A percentile compares a stretch with the other conserved stretches of the same genome.
Conservation (phyloP, 192 early-diverging fungal genomes). For the Chytriomyces hyalinus region DNA sequence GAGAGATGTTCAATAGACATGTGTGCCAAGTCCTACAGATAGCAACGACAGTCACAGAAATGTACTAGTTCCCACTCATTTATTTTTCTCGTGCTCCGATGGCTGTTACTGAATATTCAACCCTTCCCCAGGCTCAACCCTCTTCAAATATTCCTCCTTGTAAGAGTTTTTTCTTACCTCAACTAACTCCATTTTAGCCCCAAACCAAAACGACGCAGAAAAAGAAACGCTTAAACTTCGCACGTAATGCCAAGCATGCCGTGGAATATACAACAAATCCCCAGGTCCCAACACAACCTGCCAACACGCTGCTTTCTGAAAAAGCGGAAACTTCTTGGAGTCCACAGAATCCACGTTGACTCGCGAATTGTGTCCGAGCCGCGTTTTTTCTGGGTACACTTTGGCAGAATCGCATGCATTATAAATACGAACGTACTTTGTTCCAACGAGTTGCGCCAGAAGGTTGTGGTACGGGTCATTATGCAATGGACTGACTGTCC, state of each 20-base stretch:
- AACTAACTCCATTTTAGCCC: slow-evolving; percentile 36
- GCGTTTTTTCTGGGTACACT: slow-evolving; percentile 64
- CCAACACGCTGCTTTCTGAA: slow-evolving; percentile 61
- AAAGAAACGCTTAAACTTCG: slow-evolving; percentile 74
- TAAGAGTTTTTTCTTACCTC: slow-evolving; percentile 5
- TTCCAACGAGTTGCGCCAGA: slow-evolving; percentile 83
- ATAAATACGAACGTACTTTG: slow-evolving; percentile 79
- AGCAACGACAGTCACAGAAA: no score
- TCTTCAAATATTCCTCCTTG: not conserved
- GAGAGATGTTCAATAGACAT: no score
- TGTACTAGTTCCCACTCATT: no score
- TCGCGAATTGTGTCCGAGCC: slow-evolving; percentile 75
- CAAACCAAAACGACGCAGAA: slow-evolving; percentile 89
- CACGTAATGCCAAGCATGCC: slow-evolving; percentile 88
- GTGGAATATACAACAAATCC: slow-evolving; percentile 86
- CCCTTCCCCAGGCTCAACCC: not conserved
- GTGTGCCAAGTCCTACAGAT: no score
- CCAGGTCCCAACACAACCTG: slow-evolving; percentile 77
- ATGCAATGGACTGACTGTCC: slow-evolving; percentile 86
- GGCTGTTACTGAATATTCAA: slow-evolving; percentile 9
- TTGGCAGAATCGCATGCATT: slow-evolving; percentile 59
- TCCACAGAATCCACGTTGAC: slow-evolving; percentile 66
- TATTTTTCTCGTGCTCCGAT: not conserved
- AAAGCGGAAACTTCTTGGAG: slow-evolving; percentile 53
- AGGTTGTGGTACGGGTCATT: slow-evolving; percentile 82